Evolutionary conservation across 768 basidiomycete genomes (phyloP).

Genomic region (button mushroom (Agaricus bisporus)): DNA sequence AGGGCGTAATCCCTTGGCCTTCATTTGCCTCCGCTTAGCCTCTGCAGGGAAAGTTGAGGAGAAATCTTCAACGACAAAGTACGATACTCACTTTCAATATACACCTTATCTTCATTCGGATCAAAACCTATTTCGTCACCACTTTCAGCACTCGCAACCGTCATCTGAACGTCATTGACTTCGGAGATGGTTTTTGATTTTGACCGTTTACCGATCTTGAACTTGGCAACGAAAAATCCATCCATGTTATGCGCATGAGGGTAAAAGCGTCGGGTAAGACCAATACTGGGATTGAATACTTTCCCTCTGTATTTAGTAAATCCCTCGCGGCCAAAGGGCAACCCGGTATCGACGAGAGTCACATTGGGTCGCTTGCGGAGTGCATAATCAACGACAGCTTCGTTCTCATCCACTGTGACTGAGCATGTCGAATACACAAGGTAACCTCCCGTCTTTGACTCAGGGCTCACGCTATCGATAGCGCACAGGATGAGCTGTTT

Average conservation of each 20-base stretch:
- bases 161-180: conserved; percentile 24
- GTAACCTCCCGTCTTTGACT: conserved; percentile 88
- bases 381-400: conserved; percentile 96
- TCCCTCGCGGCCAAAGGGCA: conserved; percentile 91
- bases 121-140: conserved; percentile 44
- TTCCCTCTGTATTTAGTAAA: conserved; percentile 90
- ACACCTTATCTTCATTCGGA: conserved; percentile 67
- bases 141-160: conserved; percentile 19
- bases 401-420: conserved; percentile 97
- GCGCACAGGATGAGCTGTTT: conserved; percentile 98
- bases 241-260: conserved; percentile 99
- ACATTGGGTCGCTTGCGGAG: conserved; percentile 90
- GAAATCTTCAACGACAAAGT: conserved; percentile 6
- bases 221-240: conserved; percentile 97
- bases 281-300: conserved; percentile 73
- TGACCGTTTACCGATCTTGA: conserved; percentile 81
- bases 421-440: conserved; percentile 99
- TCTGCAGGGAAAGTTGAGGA: conserved; percentile 33
- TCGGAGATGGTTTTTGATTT: conserved; percentile 33
- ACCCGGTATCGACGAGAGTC: conserved; percentile 86
- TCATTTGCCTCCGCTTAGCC: conserved; percentile 69
- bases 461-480: conserved; percentile 89
- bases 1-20: conserved; percentile 66
- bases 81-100: conserved; percentile 67
- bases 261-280: conserved; percentile 84